A percentile compares a stretch with the other conserved stretches of the same genome.
Conservation (phyloP, 1,284 basidiomycete genomes). For the Schizophyllum amplum region DNA sequence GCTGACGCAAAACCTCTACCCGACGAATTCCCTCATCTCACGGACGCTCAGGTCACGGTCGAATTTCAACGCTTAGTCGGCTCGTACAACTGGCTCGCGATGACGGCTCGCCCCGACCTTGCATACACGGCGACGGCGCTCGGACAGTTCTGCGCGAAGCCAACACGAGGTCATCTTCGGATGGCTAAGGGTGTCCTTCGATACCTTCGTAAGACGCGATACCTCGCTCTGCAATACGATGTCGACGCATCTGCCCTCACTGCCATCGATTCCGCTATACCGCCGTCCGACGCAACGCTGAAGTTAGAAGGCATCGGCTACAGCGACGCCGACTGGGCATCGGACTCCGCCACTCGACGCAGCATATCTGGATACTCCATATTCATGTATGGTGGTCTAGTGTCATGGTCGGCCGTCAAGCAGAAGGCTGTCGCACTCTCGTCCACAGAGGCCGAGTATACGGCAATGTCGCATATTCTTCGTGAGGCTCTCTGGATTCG, state of each 20-base stretch:
- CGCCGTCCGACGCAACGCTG: background rate
- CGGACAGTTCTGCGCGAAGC: conserved; percentile 18
- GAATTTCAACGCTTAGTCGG: conserved; percentile 16
- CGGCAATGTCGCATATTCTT: conserved; percentile 22
- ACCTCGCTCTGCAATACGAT: background rate
- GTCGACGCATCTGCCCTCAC: background rate
- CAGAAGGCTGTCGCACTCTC: conserved; percentile 20
- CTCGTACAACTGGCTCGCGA: conserved; percentile 21
- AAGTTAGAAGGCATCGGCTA: background rate
- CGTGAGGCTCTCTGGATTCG: conserved; percentile 27
- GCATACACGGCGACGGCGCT: conserved; percentile 20
- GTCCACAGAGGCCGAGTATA: conserved; percentile 31
- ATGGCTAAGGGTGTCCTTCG: conserved; percentile 20
- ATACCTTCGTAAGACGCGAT: conserved; percentile 20
- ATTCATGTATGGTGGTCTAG: conserved; percentile 11
- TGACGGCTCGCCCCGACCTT: conserved; percentile 25
- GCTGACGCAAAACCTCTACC: conserved; percentile 3
- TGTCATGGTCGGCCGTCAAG: conserved; percentile 10
- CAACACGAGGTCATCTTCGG: conserved; percentile 19
- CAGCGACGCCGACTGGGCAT: conserved; percentile 10
- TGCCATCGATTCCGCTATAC: conserved; percentile 2
- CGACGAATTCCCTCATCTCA: conserved; percentile 6
- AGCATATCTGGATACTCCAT: conserved; percentile 18
- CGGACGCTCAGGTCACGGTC: background rate
- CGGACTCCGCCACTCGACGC: background rate